Base-by-base conservation (phyloP, 768 basidiomycete species). In the Hypsizygus marmoreus region DNA sequence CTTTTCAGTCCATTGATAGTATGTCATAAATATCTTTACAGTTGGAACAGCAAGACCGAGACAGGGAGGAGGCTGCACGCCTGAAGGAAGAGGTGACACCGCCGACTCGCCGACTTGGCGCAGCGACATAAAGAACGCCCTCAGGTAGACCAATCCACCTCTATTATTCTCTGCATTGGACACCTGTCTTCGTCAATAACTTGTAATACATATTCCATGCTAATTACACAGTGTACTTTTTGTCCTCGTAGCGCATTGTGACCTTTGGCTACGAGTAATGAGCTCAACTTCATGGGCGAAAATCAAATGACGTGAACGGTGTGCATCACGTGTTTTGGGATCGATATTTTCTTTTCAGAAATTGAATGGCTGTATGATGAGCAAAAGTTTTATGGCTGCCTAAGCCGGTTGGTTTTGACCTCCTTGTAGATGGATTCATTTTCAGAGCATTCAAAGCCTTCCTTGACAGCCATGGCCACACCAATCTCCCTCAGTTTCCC, bases 401-500 rank as follows among this genome's bases (percentile, higher is more conserved):
- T 47, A 42, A 47, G 47, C 24, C 8, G 32, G 49, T 45, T 20
- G 25, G 41, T 43, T 32, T 30, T 35, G 39, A 35, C 45, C 45
- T 44, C 33, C 22, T 29, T 33, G 38, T 45, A 39, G 42, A 51
- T 55, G 36, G 12, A 6, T 39, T 36, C 33, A 14, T 26, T 25
- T 49, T 51, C 40, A 50, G 35, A 51, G 39, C 25, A 23, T 17
- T 33, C n/a, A 12, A n/a, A n/a, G n/a, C 24, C 43, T 19, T 28
- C 16, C 12, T 19, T 20, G 26, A 25, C 41, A 38, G 43, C 43
- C 43, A 59, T 50, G 51, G 52, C 45, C 13, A 11, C 75, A 43
- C 63, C 69, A 29, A 70, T 71, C 38, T 76, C 76, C 2, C 70
- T 87, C 29, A 56, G 72, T 40, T 71, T 83, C 8, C 88, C 88